Evolutionary conservation across 2,329 filamentous ascomycete species (phyloP).

Genomic region (Fusarium sp.): DNA sequence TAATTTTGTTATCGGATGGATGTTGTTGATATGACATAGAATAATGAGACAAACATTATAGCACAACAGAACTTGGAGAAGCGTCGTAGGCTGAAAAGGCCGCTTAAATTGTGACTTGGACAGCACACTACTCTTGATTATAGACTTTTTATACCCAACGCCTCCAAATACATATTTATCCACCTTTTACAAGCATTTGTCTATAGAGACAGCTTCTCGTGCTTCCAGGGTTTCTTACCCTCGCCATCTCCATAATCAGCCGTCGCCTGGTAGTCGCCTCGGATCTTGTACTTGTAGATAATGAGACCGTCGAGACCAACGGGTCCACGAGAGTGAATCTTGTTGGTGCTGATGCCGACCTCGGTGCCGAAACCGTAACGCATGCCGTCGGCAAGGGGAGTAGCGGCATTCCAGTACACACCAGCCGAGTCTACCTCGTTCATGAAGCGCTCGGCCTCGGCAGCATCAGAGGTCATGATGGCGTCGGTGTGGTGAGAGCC

Average conservation of each 20-base stretch:
- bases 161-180: constrained; percentile 9
- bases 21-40: constrained; percentile 28
- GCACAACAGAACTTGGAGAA: not conserved
- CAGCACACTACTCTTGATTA: constrained; percentile 10
- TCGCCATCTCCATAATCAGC: constrained; percentile 76
- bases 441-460: constrained; percentile 84
- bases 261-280: constrained; percentile 85
- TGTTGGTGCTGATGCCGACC: constrained; percentile 98
- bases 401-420: constrained; percentile 97
- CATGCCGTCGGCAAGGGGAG: constrained; percentile 95
- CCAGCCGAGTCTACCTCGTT: constrained; percentile 86
- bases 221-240: constrained; percentile 68
- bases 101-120: constrained; percentile 10
- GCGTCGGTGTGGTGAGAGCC: constrained; percentile 94
- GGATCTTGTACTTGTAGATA: constrained; percentile 96
- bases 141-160: constrained; percentile 34
- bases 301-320: constrained; percentile 94
- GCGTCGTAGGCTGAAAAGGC: no score
- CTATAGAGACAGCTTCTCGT: constrained; percentile 63
- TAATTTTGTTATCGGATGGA: constrained; percentile 17
- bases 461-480: constrained; percentile 78
- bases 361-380: constrained; percentile 97
- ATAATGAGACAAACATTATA: constrained; percentile 32
- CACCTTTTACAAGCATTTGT: not conserved
- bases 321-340: constrained; percentile 93